phyloP scores from a whole-genome alignment of 441 rosid species.

The Gossypium davidsonii region DNA sequence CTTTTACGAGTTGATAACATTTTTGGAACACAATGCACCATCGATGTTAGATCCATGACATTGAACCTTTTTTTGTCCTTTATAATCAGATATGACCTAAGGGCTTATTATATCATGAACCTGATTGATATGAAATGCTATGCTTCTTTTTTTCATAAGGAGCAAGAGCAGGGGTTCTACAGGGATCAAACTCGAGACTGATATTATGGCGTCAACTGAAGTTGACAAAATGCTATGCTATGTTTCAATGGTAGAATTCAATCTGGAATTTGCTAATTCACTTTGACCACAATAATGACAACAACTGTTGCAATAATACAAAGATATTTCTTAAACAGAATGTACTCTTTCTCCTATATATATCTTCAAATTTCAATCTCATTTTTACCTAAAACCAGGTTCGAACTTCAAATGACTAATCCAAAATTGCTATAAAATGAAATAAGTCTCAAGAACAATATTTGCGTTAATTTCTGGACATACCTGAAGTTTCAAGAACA shows the following conservation, averaged over 20 bases:
- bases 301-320: neutral
- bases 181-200: too few species aligned
- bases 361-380: too few species aligned
- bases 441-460: neutral
- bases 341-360: neutral
- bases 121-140: neutral
- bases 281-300: neutral
- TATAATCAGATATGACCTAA: neutral
- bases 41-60: neutral
- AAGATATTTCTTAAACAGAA: neutral
- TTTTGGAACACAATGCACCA: neutral
- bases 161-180: too few species aligned
- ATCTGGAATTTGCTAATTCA: neutral
- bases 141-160: neutral
- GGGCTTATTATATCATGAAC: neutral
- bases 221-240: too few species aligned
- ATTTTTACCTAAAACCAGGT: neutral
- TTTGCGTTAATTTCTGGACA: neutral
- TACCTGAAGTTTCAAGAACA: conserved; percentile 68
- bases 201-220: too few species aligned
- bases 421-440: neutral
- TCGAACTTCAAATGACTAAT: neutral
- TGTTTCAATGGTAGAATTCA: neutral
- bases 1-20: neutral
- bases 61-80: neutral